These are phyloP conservation scores for Podosphaera aphanis DNA, from an alignment of 2,329 filamentous ascomycete genomes.

Conservation along the genomic window DNA sequence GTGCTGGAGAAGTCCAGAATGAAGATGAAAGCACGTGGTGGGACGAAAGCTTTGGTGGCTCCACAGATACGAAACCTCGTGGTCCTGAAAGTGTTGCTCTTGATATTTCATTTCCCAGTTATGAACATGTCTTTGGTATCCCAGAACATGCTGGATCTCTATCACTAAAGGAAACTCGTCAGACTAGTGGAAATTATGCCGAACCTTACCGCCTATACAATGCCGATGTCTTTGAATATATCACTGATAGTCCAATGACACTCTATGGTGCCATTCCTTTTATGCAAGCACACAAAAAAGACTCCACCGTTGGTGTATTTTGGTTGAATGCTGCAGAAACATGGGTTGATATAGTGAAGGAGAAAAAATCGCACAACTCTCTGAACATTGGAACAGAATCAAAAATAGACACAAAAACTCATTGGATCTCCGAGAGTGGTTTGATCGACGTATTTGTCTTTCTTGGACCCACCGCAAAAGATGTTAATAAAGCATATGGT, in stretches of 20 bases:
- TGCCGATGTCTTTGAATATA: conserved; percentile 91
- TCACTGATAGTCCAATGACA: conserved; percentile 93
- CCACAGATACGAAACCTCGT: conserved; percentile 83
- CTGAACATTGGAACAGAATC: conserved; percentile 45
- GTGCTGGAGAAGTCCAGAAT: conserved; percentile 18
- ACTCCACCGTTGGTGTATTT: conserved; percentile 83
- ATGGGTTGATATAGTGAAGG: conserved; percentile 85
- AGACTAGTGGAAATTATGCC: conserved; percentile 60
- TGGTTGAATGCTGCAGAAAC: conserved; percentile 96
- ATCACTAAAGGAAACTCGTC: conserved; percentile 73
- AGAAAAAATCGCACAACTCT: conserved; percentile 49
- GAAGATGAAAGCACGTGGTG: conserved; percentile 86
- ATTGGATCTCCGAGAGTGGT: conserved; percentile 91
- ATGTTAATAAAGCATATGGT: conserved; percentile 60
- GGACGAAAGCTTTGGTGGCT: conserved; percentile 90
- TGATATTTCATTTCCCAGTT: conserved; percentile 80
- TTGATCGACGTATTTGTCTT: conserved; percentile 85
- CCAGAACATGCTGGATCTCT: conserved; percentile 78
- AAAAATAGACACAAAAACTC: conserved; percentile 61
- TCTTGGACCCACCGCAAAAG: conserved; percentile 64
- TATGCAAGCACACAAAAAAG: conserved; percentile 90
- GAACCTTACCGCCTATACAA: conserved; percentile 94
- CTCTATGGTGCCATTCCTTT: conserved; percentile 93
- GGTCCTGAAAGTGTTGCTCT: conserved; percentile 80
- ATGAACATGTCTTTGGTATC: conserved; percentile 81